Percentiles rank a stretch among this genome's conserved stretches.
Evolutionary conservation across 257 asterid species (phyloP).

Genomic region (Orobanche coerulescens): DNA sequence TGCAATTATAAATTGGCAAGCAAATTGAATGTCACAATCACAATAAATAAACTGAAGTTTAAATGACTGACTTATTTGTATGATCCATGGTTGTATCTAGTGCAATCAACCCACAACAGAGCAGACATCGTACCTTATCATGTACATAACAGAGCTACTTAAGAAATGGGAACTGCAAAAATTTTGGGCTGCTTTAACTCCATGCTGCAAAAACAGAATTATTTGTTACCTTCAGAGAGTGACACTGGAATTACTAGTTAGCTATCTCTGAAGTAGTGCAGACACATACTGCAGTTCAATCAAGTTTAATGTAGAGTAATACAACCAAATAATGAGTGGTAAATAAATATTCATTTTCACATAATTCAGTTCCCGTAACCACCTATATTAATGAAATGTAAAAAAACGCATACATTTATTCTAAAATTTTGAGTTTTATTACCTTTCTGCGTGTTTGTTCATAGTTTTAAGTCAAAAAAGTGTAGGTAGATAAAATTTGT

Average conservation of each 20-base stretch:
- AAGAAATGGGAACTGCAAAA: constrained; percentile 80
- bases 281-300: constrained; percentile 7
- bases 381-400: no score
- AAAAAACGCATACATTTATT: no score
- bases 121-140: constrained; percentile 61
- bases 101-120: constrained; percentile 20
- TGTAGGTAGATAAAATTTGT: not conserved
- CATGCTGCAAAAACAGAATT: constrained; percentile 50
- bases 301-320: constrained; percentile 14
- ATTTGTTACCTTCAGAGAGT: constrained; percentile 9
- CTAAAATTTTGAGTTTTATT: no score
- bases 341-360: not conserved
- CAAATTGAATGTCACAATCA: constrained; percentile 11
- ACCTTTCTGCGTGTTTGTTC: not conserved
- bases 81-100: constrained; percentile 12
- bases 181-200: constrained; percentile 72
- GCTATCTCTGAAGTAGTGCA: not conserved
- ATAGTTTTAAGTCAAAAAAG: not conserved
- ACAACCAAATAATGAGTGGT: not conserved
- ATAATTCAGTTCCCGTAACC: not conserved
- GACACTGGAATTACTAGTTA: not conserved
- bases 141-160: constrained; percentile 91
- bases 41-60: constrained; percentile 7
- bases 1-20: constrained; percentile 12
- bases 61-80: not conserved